Evolutionary conservation across 139 green algal genomes (phyloP).

Genomic region (Pleodorina starrii): DNA sequence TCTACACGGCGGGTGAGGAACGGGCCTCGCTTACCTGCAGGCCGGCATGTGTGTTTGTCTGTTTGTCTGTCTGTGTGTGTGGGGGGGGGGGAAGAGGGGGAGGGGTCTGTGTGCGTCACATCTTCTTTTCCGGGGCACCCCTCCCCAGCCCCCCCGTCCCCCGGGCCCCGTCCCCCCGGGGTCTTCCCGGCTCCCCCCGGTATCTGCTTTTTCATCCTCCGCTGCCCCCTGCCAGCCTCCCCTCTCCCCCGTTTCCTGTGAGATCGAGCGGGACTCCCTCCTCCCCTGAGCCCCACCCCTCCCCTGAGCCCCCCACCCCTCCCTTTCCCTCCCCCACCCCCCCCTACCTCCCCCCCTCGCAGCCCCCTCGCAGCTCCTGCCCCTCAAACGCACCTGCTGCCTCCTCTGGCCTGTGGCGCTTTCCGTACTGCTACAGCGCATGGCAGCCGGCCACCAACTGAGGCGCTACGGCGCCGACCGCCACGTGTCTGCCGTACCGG

Average conservation of each 20-base stretch:
- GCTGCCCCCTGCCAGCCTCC: no score
- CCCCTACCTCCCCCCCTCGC: not conserved
- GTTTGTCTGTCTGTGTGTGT: not conserved
- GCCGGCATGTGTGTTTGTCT: not conserved
- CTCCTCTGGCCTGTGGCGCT: constrained; percentile 29
- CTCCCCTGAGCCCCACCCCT: no score
- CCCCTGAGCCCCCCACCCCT: no score
- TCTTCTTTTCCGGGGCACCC: no score
- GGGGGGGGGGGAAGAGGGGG: not conserved
- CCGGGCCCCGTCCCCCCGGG: no score
- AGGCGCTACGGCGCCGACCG: not conserved
- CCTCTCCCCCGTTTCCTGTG: no score
- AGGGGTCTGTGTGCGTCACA: no score
- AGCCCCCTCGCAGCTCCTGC: not conserved
- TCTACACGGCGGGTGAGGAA: not conserved
- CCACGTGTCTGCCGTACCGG: not conserved
- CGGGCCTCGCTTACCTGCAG: no score
- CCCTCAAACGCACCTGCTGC: not conserved
- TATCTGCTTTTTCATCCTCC: no score
- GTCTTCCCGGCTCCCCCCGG: no score
- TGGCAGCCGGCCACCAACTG: constrained; percentile 9
- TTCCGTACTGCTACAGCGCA: constrained; percentile 7
- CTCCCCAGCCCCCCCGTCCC: no score
- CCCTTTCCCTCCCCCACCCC: not conserved
- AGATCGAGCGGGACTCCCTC: no score